phyloP scores from a whole-genome alignment of 176 grass and related monocot genomes.

The Phoenix dactylifera region DNA sequence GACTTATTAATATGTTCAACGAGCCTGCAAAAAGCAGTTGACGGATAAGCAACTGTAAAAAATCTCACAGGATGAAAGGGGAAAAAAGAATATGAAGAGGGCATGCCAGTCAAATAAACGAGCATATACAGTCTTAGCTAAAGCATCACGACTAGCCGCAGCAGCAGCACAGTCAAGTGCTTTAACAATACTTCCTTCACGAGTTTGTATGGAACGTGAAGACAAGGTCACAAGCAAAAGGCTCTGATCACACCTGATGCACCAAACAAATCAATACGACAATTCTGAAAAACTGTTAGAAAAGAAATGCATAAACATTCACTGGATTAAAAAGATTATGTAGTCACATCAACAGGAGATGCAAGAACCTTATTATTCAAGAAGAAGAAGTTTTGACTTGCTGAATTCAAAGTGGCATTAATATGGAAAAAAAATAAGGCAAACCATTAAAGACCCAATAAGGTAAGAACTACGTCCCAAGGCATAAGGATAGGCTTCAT shows the following conservation, averaged over 20 bases:
- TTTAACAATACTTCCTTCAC: conserved; percentile 87
- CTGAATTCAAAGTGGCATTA: too few species aligned
- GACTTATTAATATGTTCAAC: conserved; percentile 98
- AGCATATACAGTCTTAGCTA: conserved; percentile 93
- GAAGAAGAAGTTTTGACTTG: too few species aligned
- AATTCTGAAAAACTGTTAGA: too few species aligned
- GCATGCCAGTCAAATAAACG: conserved; percentile 91
- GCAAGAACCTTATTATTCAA: too few species aligned
- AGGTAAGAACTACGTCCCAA: too few species aligned
- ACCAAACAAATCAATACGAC: conserved; percentile 5
- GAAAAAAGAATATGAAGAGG: conserved; percentile 10
- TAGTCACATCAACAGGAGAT: too few species aligned
- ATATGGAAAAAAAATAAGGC: too few species aligned
- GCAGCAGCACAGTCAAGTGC: conserved; percentile 77
- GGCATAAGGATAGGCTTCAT: too few species aligned
- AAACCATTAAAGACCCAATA: too few species aligned
- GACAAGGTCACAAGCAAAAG: conserved; percentile 68
- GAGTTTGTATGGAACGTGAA: conserved; percentile 85
- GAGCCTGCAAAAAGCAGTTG: conserved; percentile 54
- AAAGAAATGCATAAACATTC: too few species aligned
- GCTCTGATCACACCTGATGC: conserved; percentile 66
- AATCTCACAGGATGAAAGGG: conserved; percentile 7
- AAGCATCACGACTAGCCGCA: conserved; percentile 74
- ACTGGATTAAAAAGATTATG: too few species aligned
- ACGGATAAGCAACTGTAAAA: background rate